Base-by-base conservation (phyloP, 371 early-diverging fungal genomes). In the Basidiobolus heterosporus region DNA sequence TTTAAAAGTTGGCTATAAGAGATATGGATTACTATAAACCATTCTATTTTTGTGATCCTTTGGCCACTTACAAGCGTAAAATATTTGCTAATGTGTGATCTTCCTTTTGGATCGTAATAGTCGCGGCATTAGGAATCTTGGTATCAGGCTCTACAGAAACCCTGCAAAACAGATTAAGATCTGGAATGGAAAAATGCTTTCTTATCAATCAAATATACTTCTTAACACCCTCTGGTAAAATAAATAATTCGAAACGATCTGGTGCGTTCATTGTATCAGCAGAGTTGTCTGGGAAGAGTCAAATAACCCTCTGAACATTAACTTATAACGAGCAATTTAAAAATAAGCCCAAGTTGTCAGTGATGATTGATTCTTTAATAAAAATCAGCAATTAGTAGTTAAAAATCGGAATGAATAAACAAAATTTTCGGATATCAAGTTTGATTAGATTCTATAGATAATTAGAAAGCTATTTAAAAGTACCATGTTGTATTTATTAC, bases 11-110 rank as follows among this genome's bases (percentile, higher is more conserved):
- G 82, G 63, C 90, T 88, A 58, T 45, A 14, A 18, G 17, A 45
- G 11, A 43, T 41, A 14, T 14, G 36, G 8, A 17, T 6, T 23
- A 40, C 14, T 2, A 9, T 36, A 15, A 39, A 23, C 15, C 16
- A 17, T 36, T 30, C 30, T 9, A 30, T 3, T 9, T 53, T 36
- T n/a, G 37, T 16, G 15, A 47, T 16, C 14, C n/a, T 20, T 40
- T 19, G 20, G 23, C 17, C 21, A 51, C 70, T 67, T 80, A 88
- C 89, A 77, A 75, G 65, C 88, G 67, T 23, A 98, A 65, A 55
- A 91, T 72, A 59, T 95, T 97, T 43, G 84, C 98, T 5, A 97
- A 61, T 3, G 98, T 96, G 61, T 98, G 98, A 67, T 96, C 96
- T 66, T 98, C 98, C 61, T 85, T 82, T 50, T 88, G 77, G 45